Evolutionary conservation across 2,329 filamentous ascomycete species (phyloP).

Genomic region (Orbilia javanica): DNA sequence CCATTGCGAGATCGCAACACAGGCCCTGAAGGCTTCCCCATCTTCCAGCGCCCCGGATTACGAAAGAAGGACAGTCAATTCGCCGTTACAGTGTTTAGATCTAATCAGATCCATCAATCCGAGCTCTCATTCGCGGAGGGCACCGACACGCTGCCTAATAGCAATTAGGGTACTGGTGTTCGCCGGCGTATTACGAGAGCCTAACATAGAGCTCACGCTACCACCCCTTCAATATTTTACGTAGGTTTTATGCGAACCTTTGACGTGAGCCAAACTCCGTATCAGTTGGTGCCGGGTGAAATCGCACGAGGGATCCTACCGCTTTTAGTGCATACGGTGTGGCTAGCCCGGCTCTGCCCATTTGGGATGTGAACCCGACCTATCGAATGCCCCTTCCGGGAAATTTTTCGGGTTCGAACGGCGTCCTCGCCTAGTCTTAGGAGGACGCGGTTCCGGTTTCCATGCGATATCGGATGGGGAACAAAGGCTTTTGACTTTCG

Average conservation of each 20-base stretch:
- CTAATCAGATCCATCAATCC: slow-evolving; percentile 55
- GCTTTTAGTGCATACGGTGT: slow-evolving; percentile 26
- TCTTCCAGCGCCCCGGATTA: slow-evolving; percentile 19
- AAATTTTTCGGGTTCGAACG: slow-evolving; percentile 48
- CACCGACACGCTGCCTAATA: slow-evolving; percentile 26
- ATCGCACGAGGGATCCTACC: slow-evolving; percentile 51
- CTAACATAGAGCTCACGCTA: slow-evolving; percentile 21
- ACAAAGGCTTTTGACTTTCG: slow-evolving; percentile 15
- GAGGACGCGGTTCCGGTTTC: slow-evolving; percentile 32
- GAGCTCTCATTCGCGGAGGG: slow-evolving; percentile 34
- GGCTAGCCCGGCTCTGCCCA: slow-evolving; percentile 19
- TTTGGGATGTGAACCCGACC: slow-evolving; percentile 16
- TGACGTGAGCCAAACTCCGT: slow-evolving; percentile 38
- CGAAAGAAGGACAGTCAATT: slow-evolving; percentile 10
- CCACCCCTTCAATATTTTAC: slow-evolving; percentile 36
- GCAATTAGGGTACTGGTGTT: slow-evolving; percentile 3
- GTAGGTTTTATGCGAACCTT: slow-evolving; percentile 52
- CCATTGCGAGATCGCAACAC: slow-evolving; percentile 38
- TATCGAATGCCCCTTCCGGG: slow-evolving; percentile 18
- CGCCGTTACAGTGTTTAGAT: slow-evolving; percentile 37
- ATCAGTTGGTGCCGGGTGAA: slow-evolving; percentile 24
- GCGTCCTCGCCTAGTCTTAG: slow-evolving; percentile 46
- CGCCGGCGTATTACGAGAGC: slow-evolving; percentile 53
- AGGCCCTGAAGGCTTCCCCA: neutral
- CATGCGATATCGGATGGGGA: slow-evolving; percentile 54